Evolutionary conservation across 208 protist genomes (phyloP), one percentile per base, ranked within the genome.

Genomic region (Endotrypanum monterogeii): DNA sequence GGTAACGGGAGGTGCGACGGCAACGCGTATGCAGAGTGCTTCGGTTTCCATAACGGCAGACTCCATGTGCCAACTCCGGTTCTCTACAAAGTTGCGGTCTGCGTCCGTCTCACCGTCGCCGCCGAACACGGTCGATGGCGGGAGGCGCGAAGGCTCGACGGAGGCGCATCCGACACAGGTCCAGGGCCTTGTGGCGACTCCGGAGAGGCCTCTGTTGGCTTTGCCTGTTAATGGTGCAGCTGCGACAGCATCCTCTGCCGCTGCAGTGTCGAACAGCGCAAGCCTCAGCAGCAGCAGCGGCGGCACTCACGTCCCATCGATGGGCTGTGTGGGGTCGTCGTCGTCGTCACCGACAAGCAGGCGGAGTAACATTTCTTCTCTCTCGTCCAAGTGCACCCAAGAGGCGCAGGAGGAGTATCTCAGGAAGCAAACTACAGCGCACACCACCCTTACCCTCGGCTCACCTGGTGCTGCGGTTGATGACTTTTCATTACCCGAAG

Each of bases 281-380:
- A 66, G 30, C 51, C 30, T 30, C 30, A 48, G 30, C 51, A 41
- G 44, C 41, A 67, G 74, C 68, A 60, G 63, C 61, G 65, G 44
- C 58, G 44, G 28, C 50, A 57, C 79, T 50, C 72, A 76, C 30
- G 73, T 69, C 32, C 46, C 82, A 3, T 61, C 55, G 1, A 54
- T 25, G 14, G 62, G 46, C 56, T 44, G 52, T 28, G 70, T 46
- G 70, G 39, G 54, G 25, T 70, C 71, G 2, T 70, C 71, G 7
- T 23, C 37, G 5, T 73, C 39, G 57, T 77, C 57, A 11, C 28
- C 63, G 6, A 67, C 32, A 16, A 60, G 56, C 7, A 71, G 66
- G 54, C 68, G 52, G 37, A 1, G 37, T 12, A 73, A 73, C 28
- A 39, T 52, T 20, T 73, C 68, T 37, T 63, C 14, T 41, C 35